Conservation (phyloP, 768 basidiomycete species). For the Leccinum aurantiacum region DNA sequence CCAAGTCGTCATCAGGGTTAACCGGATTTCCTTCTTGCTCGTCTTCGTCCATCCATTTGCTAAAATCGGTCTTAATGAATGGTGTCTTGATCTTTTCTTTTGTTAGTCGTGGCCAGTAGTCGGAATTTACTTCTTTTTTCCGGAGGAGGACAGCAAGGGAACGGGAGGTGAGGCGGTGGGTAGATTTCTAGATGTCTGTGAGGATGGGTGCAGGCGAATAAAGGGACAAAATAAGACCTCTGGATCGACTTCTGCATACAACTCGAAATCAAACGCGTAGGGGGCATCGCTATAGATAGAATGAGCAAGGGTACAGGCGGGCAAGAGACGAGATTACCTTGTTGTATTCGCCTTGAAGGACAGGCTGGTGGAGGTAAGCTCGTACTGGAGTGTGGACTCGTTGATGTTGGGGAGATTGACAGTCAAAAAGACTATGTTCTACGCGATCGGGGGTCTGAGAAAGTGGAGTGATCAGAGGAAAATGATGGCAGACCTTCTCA, state of each 20-base stretch:
- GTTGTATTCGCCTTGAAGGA: constrained; percentile 66
- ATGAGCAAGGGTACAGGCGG: constrained; percentile 4
- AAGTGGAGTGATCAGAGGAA: not conserved
- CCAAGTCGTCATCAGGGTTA: constrained; percentile 36
- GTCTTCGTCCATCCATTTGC: constrained; percentile 96
- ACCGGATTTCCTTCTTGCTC: constrained; percentile 72
- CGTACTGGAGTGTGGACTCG: constrained; percentile 54
- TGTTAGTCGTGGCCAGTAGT: constrained; percentile 92
- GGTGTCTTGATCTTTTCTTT: constrained; percentile 80
- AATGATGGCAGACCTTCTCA: constrained; percentile 56
- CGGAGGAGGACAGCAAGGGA: constrained; percentile 65
- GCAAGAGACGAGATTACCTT: constrained; percentile 44
- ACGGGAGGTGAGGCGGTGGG: constrained; percentile 66
- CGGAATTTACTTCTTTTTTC: constrained; percentile 74
- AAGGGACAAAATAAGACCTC: constrained; percentile 49
- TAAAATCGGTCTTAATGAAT: constrained; percentile 93
- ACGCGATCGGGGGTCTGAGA: constrained; percentile 6
- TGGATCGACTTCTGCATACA: constrained; percentile 73
- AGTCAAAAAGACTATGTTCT: constrained; percentile 89
- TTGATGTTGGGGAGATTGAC: constrained; percentile 79
- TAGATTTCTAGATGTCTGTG: constrained; percentile 16
- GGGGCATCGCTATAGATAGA: constrained; percentile 40
- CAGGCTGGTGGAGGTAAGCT: constrained; percentile 55
- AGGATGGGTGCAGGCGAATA: constrained; percentile 1
- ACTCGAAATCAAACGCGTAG: constrained; percentile 73